phyloP scores from a whole-genome alignment of 495 filamentous ascomycete species.

The Daldinia grandis region DNA sequence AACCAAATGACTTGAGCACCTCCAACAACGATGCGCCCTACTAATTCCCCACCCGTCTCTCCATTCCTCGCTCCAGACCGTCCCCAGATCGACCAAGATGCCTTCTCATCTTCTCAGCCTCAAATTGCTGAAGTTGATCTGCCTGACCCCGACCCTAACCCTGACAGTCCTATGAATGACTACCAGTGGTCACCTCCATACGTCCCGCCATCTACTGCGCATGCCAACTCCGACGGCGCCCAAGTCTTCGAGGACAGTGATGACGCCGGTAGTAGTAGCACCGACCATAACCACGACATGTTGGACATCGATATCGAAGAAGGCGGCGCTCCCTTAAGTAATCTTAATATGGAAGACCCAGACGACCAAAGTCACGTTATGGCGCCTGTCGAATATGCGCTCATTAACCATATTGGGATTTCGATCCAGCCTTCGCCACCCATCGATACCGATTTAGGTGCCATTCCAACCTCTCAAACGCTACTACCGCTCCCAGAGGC shows the following conservation, averaged over 20 bases:
- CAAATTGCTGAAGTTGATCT: constrained; percentile 32
- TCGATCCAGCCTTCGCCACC: constrained; percentile 13
- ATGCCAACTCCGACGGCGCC: constrained; percentile 23
- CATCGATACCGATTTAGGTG: constrained; percentile 5
- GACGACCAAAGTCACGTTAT: constrained; percentile 26
- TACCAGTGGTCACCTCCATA: constrained; percentile 12
- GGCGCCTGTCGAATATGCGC: constrained; percentile 23
- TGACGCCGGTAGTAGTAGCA: constrained; percentile 33
- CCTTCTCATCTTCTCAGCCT: constrained; percentile 25
- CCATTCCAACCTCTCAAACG: background rate
- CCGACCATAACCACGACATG: constrained; percentile 33
- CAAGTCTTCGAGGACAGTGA: constrained; percentile 32
- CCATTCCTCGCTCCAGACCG: constrained; percentile 38
- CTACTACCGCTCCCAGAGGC: constrained; percentile 4
- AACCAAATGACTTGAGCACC: constrained; percentile 40
- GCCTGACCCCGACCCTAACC: constrained; percentile 15
- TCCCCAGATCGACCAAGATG: constrained; percentile 43
- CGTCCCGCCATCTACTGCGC: constrained; percentile 13
- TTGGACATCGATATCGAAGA: constrained; percentile 38
- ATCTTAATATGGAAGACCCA: constrained; percentile 42
- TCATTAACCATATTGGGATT: constrained; percentile 21
- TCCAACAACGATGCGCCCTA: constrained; percentile 43
- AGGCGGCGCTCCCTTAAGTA: constrained; percentile 40
- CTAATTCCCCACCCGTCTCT: constrained; percentile 37
- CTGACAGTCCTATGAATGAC: constrained; percentile 36